phyloP scores from a whole-genome alignment of 129 eudicot species.

The Chrysanthemum lavandulifolium region DNA sequence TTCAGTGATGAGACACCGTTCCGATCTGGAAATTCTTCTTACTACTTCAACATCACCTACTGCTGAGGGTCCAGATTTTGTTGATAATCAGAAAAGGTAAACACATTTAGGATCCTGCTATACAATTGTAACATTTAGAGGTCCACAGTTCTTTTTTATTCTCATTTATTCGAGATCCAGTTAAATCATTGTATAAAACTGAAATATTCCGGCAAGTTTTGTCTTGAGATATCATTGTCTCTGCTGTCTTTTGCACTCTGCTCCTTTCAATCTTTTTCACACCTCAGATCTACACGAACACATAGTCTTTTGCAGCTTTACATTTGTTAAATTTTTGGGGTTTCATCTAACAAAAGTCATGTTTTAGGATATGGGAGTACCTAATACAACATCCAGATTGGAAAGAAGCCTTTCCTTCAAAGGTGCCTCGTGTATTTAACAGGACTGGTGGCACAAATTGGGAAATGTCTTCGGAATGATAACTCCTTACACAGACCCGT shows the following conservation, averaged over 20 bases:
- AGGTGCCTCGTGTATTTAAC: slow-evolving; percentile 59
- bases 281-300: too few species aligned
- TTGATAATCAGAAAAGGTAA: slow-evolving; percentile 70
- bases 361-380: slow-evolving; percentile 59
- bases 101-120: not conserved
- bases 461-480: slow-evolving; percentile 30
- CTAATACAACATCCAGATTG: slow-evolving; percentile 67
- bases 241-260: too few species aligned
- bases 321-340: not conserved
- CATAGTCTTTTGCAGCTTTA: too few species aligned
- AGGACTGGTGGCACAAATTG: slow-evolving; percentile 53
- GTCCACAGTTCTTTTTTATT: not conserved
- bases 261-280: too few species aligned
- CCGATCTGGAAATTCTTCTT: slow-evolving; percentile 67
- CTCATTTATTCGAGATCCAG: too few species aligned
- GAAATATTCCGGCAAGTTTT: too few species aligned
- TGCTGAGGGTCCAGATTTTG: slow-evolving; percentile 88
- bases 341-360: not conserved
- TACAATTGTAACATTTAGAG: not conserved
- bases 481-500: not conserved
- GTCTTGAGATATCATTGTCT: too few species aligned
- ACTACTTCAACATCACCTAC: slow-evolving; percentile 82
- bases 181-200: too few species aligned
- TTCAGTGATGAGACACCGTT: slow-evolving; percentile 35
- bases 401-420: slow-evolving; percentile 53